A percentile compares a stretch with the other conserved stretches of the same genome.
phyloP scores from a whole-genome alignment of 2,329 filamentous ascomycete species.

The Paracorniculantispora psalliotae region DNA sequence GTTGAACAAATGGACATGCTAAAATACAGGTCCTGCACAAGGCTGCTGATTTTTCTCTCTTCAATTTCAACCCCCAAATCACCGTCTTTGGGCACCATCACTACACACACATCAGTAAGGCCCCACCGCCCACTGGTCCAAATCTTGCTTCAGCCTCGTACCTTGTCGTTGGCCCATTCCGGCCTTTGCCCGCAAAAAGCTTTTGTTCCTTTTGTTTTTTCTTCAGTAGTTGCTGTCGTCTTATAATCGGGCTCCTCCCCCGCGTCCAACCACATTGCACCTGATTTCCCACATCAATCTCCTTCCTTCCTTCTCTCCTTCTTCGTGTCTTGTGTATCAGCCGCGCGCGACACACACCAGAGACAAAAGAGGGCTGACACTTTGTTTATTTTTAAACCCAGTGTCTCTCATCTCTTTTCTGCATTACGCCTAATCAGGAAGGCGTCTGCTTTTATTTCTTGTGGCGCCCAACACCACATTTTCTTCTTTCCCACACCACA shows the following conservation, averaged over 20 bases:
- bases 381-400: no score
- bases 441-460: not conserved
- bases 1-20: not conserved
- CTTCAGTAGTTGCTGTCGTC: not conserved
- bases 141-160: slow-evolving; percentile 1
- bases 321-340: not conserved
- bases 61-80: not conserved
- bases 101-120: not conserved
- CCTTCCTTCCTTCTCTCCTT: not conserved
- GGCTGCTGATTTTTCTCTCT: not conserved
- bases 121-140: not conserved
- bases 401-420: not conserved
- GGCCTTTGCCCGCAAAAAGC: not conserved
- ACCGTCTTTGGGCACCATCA: not conserved
- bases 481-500: not conserved
- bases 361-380: not conserved
- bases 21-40: no score
- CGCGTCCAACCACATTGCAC: not conserved
- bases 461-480: not conserved
- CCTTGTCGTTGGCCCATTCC: not conserved
- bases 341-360: not conserved
- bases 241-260: slow-evolving; percentile 6
- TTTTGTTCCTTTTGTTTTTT: not conserved
- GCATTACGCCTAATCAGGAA: not conserved
- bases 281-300: not conserved